These are phyloP conservation scores for Schoenoplectus tabernaemontani DNA, from an alignment of 202 grass and related monocot genomes.

Conservation along the genomic window DNA sequence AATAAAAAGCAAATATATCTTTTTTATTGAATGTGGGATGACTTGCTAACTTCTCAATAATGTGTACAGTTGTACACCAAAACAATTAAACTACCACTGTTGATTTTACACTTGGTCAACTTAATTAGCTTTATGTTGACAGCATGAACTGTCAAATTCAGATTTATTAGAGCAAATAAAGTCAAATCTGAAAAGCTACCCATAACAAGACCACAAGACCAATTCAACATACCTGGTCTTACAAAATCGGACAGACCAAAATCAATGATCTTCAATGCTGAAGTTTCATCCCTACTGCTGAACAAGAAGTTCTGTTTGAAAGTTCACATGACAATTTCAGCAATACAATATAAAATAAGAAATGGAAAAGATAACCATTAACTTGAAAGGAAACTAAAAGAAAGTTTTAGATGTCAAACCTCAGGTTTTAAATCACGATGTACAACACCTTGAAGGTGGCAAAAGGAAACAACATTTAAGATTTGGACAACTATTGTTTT, in stretches of 20 bases:
- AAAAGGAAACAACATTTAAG: conserved; percentile 91
- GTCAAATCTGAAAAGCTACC: neutral
- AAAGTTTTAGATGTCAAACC: conserved; percentile 37
- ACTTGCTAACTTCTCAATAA: conserved; percentile 14
- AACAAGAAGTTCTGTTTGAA: conserved; percentile 89
- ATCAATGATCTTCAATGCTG: conserved; percentile 96
- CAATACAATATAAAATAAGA: conserved; percentile 21
- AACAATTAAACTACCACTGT: neutral
- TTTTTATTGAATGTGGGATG: conserved; percentile 5
- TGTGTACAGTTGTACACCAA: conserved; percentile 6
- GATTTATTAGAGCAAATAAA: neutral
- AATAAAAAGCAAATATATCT: neutral
- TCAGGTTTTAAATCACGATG: conserved; percentile 99
- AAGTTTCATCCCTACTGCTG: conserved; percentile 73
- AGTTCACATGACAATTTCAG: conserved; percentile 28
- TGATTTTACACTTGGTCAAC: conserved; percentile 14
- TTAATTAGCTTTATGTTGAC: conserved; percentile 8
- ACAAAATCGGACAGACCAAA: conserved; percentile 98
- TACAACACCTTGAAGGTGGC: conserved; percentile 95
- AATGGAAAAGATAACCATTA: neutral
- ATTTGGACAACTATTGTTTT: conserved; percentile 90
- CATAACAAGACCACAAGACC: neutral
- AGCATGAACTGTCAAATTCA: conserved; percentile 23
- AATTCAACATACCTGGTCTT: conserved; percentile 59
- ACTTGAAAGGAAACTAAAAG: neutral